These are phyloP conservation scores for Vanderwaltozyma yarrowii DNA, from an alignment of 805 yeast genomes.

Conservation along the genomic window DNA sequence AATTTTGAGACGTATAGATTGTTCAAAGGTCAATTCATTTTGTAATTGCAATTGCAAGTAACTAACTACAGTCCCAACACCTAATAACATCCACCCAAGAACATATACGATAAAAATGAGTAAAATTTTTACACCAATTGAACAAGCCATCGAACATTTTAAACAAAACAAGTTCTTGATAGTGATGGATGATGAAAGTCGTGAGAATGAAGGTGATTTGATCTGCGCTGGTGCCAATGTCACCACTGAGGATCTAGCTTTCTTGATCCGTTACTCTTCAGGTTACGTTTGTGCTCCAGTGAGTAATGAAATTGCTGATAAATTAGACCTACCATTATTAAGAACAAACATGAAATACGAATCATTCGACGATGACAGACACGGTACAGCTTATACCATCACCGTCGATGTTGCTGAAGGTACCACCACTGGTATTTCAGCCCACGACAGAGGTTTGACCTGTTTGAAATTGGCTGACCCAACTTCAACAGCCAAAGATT, in stretches of 20 bases:
- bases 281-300: conserved; percentile 95
- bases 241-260: conserved; percentile 86
- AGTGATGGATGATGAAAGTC: conserved; percentile 93
- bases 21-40: too few relatives aligned
- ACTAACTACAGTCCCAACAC: too few relatives aligned
- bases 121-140: conserved; percentile 16
- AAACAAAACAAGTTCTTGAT: conserved; percentile 50
- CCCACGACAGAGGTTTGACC: conserved; percentile 86
- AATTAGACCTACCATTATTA: conserved; percentile 73
- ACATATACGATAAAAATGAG: too few relatives aligned
- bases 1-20: too few relatives aligned
- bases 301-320: conserved; percentile 66
- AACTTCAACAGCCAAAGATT: conserved; percentile 45
- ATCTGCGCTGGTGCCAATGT: conserved; percentile 81
- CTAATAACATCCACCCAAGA: too few relatives aligned
- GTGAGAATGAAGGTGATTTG: conserved; percentile 97
- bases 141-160: conserved; percentile 25
- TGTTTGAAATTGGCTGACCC: conserved; percentile 55
- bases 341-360: conserved; percentile 20
- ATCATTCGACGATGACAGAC: conserved; percentile 55
- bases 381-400: conserved; percentile 94
- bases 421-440: conserved; percentile 95
- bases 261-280: conserved; percentile 72
- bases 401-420: conserved; percentile 81
- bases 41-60: too few relatives aligned